Evolutionary conservation across 2,329 filamentous ascomycete genomes (phyloP), one percentile per base, ranked within the genome.

Genomic region (Sphaerostilbella broomeana): DNA sequence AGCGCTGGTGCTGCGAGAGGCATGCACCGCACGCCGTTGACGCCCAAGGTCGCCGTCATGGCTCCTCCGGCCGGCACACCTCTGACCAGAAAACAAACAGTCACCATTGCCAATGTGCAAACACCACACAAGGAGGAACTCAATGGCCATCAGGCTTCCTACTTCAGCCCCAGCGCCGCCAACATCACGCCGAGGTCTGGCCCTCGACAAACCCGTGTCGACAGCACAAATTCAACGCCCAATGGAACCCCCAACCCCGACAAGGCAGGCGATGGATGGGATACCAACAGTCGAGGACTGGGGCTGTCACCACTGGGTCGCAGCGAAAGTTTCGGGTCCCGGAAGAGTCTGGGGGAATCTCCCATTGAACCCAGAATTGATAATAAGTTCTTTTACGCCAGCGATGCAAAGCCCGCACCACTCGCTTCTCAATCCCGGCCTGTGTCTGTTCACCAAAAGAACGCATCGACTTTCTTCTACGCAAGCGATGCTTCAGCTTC

Each of bases 311-410:
- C 56, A 15, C 51, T 61, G 11, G 51, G 31, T 20, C 42, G 32
- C 9, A 44, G 15, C 21, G 42, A 44, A n/a, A 42, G 25, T 26
- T 11, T 36, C 26, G 22, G 31, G 17, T 39, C 42, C 10, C 28
- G 38, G 16, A 34, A 21, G 29, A 10, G 30, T 48, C 30, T 63
- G 37, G 48, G 20, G 20, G 54, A 55, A 22, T 43, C 50, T 11
- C 25, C 61, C 36, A 45, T 56, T 37, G 51, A 56, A 15, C 36
- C 52, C 43, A 36, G 48, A 48, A 44, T 55, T 50, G 46, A 56
- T 51, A 59, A 52, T 51, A 90, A 87, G 65, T 97, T 97, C 72
- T 95, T 98, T 60, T 89, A 94, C 58, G 92, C 89, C 19, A 86
- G 81, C 58, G 86, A 95, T 51, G 84, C 75, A 26, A 81, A 75